Evolutionary conservation across 2,329 filamentous ascomycete species (phyloP).

Genomic region (Pyricularia sp.): DNA sequence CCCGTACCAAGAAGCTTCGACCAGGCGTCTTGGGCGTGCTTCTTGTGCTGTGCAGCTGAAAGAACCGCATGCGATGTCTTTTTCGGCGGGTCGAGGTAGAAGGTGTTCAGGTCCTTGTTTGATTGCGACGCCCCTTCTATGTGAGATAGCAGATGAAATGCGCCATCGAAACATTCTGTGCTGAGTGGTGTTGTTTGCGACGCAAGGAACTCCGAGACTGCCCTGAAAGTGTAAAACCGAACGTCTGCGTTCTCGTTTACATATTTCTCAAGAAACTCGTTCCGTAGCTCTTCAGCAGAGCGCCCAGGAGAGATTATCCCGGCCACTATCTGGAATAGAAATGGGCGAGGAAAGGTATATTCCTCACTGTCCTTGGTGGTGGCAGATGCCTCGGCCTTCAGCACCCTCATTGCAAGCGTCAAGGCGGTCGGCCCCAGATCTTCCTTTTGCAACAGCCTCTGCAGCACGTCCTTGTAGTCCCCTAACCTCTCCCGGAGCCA

Average conservation of each 20-base stretch:
- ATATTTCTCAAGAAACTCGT: constrained; percentile 70
- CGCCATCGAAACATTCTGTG: constrained; percentile 40
- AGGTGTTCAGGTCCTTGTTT: constrained; percentile 56
- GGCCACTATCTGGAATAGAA: constrained; percentile 57
- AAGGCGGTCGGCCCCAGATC: constrained; percentile 58
- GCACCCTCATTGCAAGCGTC: constrained; percentile 70
- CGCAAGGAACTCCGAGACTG: constrained; percentile 31
- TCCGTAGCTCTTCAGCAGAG: constrained; percentile 50
- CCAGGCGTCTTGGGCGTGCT: constrained; percentile 80
- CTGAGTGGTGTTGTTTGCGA: constrained; percentile 14
- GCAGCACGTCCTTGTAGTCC: constrained; percentile 58
- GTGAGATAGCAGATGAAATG: constrained; percentile 52
- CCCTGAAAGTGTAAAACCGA: constrained; percentile 70
- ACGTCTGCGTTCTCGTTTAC: constrained; percentile 76
- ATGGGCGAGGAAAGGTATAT: constrained; percentile 58
- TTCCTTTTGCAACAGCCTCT: constrained; percentile 49
- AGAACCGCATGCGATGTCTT: constrained; percentile 59
- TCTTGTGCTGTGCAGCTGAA: constrained; percentile 64
- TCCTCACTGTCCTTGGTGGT: constrained; percentile 41
- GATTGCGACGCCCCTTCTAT: constrained; percentile 64
- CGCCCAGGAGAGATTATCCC: constrained; percentile 46
- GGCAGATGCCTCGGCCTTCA: constrained; percentile 60
- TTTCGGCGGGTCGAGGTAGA: constrained; percentile 53
- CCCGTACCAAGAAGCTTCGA: constrained; percentile 61
- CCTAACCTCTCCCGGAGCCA: constrained; percentile 71